These are phyloP conservation scores for Croton laevigatus DNA, from an alignment of 441 rosid genomes.

Conservation along the genomic window DNA sequence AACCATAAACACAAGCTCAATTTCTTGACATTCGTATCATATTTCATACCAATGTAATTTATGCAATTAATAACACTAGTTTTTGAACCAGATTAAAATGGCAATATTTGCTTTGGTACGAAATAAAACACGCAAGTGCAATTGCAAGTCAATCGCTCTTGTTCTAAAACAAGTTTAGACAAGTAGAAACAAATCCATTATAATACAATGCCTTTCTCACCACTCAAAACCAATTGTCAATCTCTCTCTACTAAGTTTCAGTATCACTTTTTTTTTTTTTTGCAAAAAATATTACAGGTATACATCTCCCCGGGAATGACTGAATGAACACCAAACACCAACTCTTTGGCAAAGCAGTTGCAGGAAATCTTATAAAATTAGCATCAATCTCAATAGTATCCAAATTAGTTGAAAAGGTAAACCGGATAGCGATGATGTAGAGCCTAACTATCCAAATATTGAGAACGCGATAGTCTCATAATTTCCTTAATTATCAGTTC, in stretches of 20 bases:
- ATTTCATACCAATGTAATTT: not conserved
- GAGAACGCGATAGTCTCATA: conserved; percentile 46
- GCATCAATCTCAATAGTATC: conserved; percentile 16
- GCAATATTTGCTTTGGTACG: not conserved
- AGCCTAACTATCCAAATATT: conserved; percentile 34
- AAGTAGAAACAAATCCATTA: not conserved
- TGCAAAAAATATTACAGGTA: conserved; percentile 13
- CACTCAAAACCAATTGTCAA: conserved; percentile 5
- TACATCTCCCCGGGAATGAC: not conserved
- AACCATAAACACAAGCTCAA: not conserved
- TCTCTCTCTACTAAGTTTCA: conserved; percentile 1
- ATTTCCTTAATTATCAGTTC: conserved; percentile 89
- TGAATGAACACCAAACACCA: not conserved
- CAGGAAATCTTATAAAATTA: conserved; percentile 12
- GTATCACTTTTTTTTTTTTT: conserved; percentile 5
- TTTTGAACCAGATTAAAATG: not conserved
- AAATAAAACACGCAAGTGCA: not conserved
- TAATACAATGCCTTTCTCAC: conserved; percentile 5
- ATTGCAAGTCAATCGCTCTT: not conserved
- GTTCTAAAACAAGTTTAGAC: conserved; percentile 1
- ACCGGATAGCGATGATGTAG: not conserved
- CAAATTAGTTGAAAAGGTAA: not conserved
- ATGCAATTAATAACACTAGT: conserved; percentile 4
- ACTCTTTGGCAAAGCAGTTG: conserved; percentile 11
- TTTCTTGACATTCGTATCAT: not conserved